phyloP scores from a whole-genome alignment of 108 stramenopile species.

The Nitzschia sp. region DNA sequence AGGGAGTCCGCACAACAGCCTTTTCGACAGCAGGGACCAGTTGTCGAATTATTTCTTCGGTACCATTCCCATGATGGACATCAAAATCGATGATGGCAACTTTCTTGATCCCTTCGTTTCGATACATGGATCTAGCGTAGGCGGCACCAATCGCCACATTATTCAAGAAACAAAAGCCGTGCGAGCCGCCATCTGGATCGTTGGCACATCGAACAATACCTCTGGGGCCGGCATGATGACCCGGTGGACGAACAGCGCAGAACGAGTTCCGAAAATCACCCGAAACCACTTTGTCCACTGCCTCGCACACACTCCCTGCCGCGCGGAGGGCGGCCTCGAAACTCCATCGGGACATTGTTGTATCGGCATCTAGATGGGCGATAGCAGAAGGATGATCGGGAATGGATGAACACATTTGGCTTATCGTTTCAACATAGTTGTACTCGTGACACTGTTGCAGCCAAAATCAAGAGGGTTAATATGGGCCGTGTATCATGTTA shows the following conservation, averaged over 20 bases:
- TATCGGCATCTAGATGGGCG: slow-evolving; percentile 84
- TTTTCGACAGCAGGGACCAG: slow-evolving; percentile 80
- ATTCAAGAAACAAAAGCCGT: slow-evolving; percentile 99
- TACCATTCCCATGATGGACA: slow-evolving; percentile 98
- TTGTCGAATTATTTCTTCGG: slow-evolving; percentile 90
- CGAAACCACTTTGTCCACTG: slow-evolving; percentile 82
- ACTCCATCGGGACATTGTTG: slow-evolving; percentile 85
- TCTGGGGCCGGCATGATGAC: slow-evolving; percentile 97
- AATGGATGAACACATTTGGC: slow-evolving; percentile 67
- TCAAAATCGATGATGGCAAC: slow-evolving; percentile 92
- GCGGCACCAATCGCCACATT: slow-evolving; percentile 98
- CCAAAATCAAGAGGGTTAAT: neutral
- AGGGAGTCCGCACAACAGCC: slow-evolving; percentile 71
- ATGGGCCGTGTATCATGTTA: neutral
- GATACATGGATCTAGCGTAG: slow-evolving; percentile 91
- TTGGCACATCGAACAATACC: slow-evolving; percentile 93
- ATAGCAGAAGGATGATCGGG: slow-evolving; percentile 86
- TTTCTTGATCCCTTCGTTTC: slow-evolving; percentile 81
- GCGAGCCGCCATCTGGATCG: slow-evolving; percentile 84
- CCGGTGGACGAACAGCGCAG: slow-evolving; percentile 97
- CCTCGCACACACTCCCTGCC: slow-evolving; percentile 89
- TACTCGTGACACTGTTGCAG: slow-evolving; percentile 69
- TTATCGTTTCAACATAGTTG: slow-evolving; percentile 84
- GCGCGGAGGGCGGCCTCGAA: slow-evolving; percentile 89
- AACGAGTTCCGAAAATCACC: slow-evolving; percentile 89